Conservation (phyloP, 2,329 filamentous ascomycete species). For the Cladophialophora psammophila region DNA sequence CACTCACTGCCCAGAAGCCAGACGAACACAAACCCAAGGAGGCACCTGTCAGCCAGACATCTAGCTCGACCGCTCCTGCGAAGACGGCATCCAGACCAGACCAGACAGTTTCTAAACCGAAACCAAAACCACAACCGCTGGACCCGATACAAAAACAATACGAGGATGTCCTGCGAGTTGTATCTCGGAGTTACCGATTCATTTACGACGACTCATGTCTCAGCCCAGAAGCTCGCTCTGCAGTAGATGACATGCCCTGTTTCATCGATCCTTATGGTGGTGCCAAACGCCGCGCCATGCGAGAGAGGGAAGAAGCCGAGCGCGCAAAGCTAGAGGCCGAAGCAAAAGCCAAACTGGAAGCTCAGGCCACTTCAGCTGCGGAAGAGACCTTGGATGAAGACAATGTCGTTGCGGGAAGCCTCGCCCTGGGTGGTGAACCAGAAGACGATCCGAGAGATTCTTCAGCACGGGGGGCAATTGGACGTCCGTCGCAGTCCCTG, state of each 20-base stretch:
- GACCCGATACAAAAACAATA: conserved; percentile 41
- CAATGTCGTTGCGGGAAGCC: conserved; percentile 80
- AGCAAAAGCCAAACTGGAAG: conserved; percentile 60
- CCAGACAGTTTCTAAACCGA: conserved; percentile 41
- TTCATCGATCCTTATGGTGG: conserved; percentile 85
- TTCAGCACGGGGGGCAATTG: conserved; percentile 65
- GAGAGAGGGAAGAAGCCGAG: conserved; percentile 72
- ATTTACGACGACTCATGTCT: conserved; percentile 59
- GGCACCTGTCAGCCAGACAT: conserved; percentile 22
- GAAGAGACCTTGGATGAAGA: conserved; percentile 67
- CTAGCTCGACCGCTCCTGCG: conserved; percentile 27
- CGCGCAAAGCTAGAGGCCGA: conserved; percentile 62
- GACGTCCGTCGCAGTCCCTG: conserved; percentile 73
- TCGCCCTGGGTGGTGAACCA: conserved; percentile 90
- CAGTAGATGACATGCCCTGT: conserved; percentile 70
- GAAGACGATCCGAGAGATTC: conserved; percentile 68
- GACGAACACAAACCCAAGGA: conserved; percentile 43
- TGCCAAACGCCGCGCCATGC: conserved; percentile 78
- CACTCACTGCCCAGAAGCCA: conserved; percentile 49
- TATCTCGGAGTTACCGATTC: conserved; percentile 61
- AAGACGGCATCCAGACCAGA: conserved; percentile 40
- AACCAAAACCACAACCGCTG: conserved; percentile 36
- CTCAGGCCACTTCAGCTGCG: conserved; percentile 45
- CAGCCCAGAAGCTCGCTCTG: conserved; percentile 57
- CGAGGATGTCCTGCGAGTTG: conserved; percentile 54